Evolutionary conservation across 805 yeast genomes (phyloP).

Genomic region (Tetrapisispora namnaoensis): DNA sequence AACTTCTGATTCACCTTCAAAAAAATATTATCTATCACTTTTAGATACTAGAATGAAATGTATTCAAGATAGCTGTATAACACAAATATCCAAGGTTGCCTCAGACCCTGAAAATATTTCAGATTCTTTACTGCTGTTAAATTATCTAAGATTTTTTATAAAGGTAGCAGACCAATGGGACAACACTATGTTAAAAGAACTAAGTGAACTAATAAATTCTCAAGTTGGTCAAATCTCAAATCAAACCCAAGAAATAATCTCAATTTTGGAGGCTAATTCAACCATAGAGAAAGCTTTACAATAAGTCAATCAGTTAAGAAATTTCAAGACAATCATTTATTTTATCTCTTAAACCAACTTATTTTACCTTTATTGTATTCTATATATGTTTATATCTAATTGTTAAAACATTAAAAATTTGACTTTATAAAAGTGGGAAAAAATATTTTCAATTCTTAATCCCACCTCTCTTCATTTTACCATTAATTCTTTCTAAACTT

Average conservation of each 20-base stretch:
- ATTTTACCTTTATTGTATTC: not conserved
- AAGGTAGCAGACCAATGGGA: conserved; percentile 31
- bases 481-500: conserved; percentile 38
- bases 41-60: not conserved
- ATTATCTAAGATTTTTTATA: conserved; percentile 46
- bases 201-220: not conserved
- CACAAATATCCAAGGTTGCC: conserved; percentile 4
- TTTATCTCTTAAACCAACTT: no score
- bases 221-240: not conserved
- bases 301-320: not conserved
- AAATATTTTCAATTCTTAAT: conserved; percentile 22
- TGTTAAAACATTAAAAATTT: not conserved
- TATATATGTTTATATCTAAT: not conserved
- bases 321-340: no score
- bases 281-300: not conserved
- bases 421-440: not conserved
- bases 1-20: not conserved
- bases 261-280: not conserved
- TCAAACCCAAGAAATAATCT: not conserved
- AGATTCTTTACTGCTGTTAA: conserved; percentile 31
- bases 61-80: conserved; percentile 8
- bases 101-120: not conserved
- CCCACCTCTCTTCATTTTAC: conserved; percentile 33
- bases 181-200: conserved; percentile 7
- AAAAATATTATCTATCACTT: conserved; percentile 32